Percentiles rank a stretch among this genome's conserved stretches.
Conservation (phyloP, 441 rosid genomes). For the Flueggea neowawraea region DNA sequence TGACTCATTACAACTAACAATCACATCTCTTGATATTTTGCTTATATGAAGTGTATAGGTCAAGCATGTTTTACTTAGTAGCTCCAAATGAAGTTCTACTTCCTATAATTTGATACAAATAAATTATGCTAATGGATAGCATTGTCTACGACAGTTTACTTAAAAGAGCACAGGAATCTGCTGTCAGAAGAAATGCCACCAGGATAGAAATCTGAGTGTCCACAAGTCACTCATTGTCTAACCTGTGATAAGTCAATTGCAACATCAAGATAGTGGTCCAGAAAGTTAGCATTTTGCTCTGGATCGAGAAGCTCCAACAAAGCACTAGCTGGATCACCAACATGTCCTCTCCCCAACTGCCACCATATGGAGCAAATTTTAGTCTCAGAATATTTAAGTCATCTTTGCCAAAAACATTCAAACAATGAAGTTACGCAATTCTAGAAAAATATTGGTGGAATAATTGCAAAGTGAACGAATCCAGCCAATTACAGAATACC, state of each 20-base stretch:
- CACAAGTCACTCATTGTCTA: slow-evolving; percentile 16
- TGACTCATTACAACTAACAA: too few relatives aligned
- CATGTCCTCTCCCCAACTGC: slow-evolving; percentile 86
- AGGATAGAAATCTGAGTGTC: not conserved
- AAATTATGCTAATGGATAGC: too few relatives aligned
- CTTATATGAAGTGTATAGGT: too few relatives aligned
- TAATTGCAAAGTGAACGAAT: slow-evolving; percentile 10
- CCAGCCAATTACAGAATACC: slow-evolving; percentile 34
- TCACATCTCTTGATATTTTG: too few relatives aligned
- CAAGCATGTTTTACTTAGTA: too few relatives aligned
- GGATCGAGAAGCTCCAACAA: slow-evolving; percentile 98
- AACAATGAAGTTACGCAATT: not conserved
- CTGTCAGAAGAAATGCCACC: not conserved
- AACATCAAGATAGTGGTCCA: slow-evolving; percentile 93
- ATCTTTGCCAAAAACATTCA: not conserved
- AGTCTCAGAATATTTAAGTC: slow-evolving; percentile 7
- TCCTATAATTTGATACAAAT: too few relatives aligned
- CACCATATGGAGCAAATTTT: slow-evolving; percentile 12
- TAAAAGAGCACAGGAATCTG: not conserved
- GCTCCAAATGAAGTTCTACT: too few relatives aligned
- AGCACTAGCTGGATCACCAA: slow-evolving; percentile 96
- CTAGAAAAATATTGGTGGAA: not conserved
- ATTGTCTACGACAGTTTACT: too few relatives aligned
- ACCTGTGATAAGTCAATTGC: slow-evolving; percentile 95
- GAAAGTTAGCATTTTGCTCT: slow-evolving; percentile 92